A percentile compares a stretch with the other conserved stretches of the same genome.
Conservation (phyloP, 2,329 filamentous ascomycete genomes). For the Epichloe hybrida region DNA sequence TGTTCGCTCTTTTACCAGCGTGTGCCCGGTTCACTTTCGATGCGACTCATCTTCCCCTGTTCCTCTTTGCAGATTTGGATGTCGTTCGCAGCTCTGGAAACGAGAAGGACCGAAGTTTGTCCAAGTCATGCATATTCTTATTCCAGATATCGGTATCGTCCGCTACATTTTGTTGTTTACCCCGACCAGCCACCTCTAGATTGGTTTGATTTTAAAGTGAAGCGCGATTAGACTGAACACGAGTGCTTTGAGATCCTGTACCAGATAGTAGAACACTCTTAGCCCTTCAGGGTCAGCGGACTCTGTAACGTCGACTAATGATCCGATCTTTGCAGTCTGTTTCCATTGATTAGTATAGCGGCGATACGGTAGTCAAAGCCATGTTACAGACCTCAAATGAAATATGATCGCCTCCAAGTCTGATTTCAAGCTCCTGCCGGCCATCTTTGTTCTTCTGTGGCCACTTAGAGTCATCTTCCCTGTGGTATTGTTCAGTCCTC, state of each 20-base stretch:
- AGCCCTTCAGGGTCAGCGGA: conserved; percentile 92
- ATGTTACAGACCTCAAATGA: conserved; percentile 71
- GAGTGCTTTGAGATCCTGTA: conserved; percentile 91
- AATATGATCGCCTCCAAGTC: conserved; percentile 88
- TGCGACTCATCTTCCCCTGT: not conserved
- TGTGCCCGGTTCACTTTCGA: too few species aligned
- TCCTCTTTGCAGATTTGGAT: not conserved
- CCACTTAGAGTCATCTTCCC: conserved; percentile 99
- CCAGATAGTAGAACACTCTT: conserved; percentile 95
- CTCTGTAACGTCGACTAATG: conserved; percentile 89
- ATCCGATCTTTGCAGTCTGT: conserved; percentile 95
- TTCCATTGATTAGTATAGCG: not conserved
- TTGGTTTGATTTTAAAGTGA: conserved; percentile 91
- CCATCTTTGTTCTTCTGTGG: conserved; percentile 99
- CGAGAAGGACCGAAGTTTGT: too few species aligned
- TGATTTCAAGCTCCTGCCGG: conserved; percentile 88
- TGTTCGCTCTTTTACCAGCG: too few species aligned
- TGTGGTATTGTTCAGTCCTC: conserved; percentile 21
- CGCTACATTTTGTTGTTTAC: not conserved
- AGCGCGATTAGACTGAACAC: conserved; percentile 93
- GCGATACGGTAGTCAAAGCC: not conserved
- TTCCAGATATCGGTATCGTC: too few species aligned
- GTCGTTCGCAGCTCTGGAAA: not conserved
- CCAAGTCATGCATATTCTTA: too few species aligned
- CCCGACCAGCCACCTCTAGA: conserved; percentile 27